Evolutionary conservation across 306 rosid genomes (phyloP).

Genomic region (Rubus idaeus): DNA sequence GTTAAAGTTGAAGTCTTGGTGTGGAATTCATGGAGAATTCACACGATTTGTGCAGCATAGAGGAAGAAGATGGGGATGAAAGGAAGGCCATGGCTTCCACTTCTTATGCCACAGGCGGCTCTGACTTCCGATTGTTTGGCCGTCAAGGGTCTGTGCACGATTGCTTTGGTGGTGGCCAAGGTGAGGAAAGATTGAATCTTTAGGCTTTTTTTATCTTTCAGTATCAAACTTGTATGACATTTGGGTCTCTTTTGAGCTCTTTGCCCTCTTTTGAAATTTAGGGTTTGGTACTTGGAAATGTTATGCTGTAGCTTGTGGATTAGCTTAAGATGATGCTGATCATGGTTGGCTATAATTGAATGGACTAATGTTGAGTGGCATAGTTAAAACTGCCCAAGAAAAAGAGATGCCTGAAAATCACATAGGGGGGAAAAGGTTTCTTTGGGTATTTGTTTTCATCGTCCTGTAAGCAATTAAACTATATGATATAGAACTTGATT

Average conservation of each 20-base stretch:
- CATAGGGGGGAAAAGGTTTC: neutral
- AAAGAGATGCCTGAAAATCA: neutral
- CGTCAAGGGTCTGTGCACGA: conserved; percentile 32
- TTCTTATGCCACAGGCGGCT: conserved; percentile 20
- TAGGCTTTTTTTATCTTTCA: neutral
- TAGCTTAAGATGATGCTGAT: neutral
- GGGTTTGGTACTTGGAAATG: neutral
- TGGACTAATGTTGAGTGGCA: neutral
- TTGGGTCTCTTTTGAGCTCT: neutral
- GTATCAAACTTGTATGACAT: neutral
- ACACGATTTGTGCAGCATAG: conserved; percentile 31
- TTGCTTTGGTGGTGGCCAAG: conserved; percentile 37
- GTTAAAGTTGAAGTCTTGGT: conserved; percentile 1
- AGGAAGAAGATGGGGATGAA: conserved; percentile 45
- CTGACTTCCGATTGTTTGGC: conserved; percentile 25
- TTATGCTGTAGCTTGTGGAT: neutral
- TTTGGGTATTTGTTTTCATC: neutral
- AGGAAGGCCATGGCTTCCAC: conserved; percentile 33
- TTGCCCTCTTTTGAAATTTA: neutral
- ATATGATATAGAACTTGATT: neutral
- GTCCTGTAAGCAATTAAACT: neutral
- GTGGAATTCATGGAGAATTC: conserved; percentile 36
- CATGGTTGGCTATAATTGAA: neutral
- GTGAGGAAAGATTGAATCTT: conserved; percentile 23
- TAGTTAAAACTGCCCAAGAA: neutral